Evolutionary conservation across 768 basidiomycete genomes (phyloP).

Genomic region (Erythrobasidium yunnanense): DNA sequence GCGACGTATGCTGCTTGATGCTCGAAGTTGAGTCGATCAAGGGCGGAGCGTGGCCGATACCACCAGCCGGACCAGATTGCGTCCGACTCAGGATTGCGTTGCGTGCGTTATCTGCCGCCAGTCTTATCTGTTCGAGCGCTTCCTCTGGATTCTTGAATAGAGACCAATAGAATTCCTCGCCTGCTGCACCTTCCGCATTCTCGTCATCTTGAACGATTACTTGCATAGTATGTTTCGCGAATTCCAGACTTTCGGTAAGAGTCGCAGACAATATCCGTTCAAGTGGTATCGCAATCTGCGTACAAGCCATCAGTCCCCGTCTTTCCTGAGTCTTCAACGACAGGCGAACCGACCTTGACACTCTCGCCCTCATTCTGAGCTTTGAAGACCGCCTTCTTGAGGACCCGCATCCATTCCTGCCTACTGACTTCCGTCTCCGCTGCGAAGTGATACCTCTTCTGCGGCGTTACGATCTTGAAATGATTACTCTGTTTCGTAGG

Average conservation of each 20-base stretch:
- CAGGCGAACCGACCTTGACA: slow-evolving; percentile 59
- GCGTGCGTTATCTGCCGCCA: slow-evolving; percentile 50
- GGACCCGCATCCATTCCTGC: slow-evolving; percentile 91
- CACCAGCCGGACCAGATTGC: too few relatives aligned
- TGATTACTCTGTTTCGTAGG: slow-evolving; percentile 54
- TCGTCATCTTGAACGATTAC: slow-evolving; percentile 62
- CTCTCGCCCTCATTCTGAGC: slow-evolving; percentile 91
- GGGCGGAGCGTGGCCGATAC: too few relatives aligned
- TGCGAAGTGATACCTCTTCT: slow-evolving; percentile 59
- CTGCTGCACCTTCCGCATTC: slow-evolving; percentile 52
- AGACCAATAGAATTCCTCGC: slow-evolving; percentile 64
- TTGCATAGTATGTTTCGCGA: slow-evolving; percentile 70
- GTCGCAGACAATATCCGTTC: slow-evolving; percentile 67
- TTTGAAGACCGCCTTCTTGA: slow-evolving; percentile 85
- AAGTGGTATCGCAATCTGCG: slow-evolving; percentile 83
- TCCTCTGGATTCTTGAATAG: slow-evolving; percentile 73
- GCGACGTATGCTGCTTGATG: too few relatives aligned
- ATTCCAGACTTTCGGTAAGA: slow-evolving; percentile 77
- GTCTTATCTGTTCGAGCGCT: slow-evolving; percentile 70
- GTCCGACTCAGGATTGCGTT: slow-evolving; percentile 20
- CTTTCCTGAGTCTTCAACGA: background rate
- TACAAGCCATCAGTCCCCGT: slow-evolving; percentile 1
- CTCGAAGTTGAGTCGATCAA: too few relatives aligned
- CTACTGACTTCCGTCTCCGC: slow-evolving; percentile 73
- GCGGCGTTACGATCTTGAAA: slow-evolving; percentile 71